Conservation (phyloP, 2,329 filamentous ascomycete species). For the Verticillium isaacii region DNA sequence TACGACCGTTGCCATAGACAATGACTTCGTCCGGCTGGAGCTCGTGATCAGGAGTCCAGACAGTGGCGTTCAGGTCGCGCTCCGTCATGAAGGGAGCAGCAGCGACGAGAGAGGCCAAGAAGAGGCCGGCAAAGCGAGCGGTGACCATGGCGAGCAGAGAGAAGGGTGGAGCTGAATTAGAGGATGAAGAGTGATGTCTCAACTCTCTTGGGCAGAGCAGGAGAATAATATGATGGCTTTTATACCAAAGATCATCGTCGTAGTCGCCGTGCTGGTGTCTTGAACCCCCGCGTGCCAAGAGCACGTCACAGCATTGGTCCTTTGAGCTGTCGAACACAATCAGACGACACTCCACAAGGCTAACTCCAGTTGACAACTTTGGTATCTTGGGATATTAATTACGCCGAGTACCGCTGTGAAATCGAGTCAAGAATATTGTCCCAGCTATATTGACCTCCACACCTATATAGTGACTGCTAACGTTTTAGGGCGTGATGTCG, state of each 20-base stretch:
- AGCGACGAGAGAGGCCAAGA: slow-evolving; percentile 2
- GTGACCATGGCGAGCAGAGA: slow-evolving; percentile 2
- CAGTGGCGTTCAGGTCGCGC: slow-evolving; percentile 2
- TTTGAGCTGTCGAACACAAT: background rate
- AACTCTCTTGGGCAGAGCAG: background rate
- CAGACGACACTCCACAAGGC: background rate
- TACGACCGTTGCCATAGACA: background rate
- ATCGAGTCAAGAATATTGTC: background rate
- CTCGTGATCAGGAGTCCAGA: background rate
- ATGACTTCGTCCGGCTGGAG: slow-evolving; percentile 1
- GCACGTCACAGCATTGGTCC: background rate
- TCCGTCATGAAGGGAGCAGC: slow-evolving; percentile 1
- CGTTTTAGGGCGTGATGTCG: background rate
- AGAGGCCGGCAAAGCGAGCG: background rate
- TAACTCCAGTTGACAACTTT: background rate
- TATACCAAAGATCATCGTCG: background rate
- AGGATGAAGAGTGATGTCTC: background rate
- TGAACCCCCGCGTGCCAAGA: background rate
- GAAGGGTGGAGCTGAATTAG: background rate
- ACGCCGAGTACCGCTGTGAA: background rate
- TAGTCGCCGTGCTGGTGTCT: background rate
- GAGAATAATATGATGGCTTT: background rate
- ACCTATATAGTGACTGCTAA: background rate
- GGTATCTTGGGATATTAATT: background rate
- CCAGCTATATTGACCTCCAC: background rate